phyloP scores from a whole-genome alignment of 495 filamentous ascomycete species.

The Penicillium parvum region DNA sequence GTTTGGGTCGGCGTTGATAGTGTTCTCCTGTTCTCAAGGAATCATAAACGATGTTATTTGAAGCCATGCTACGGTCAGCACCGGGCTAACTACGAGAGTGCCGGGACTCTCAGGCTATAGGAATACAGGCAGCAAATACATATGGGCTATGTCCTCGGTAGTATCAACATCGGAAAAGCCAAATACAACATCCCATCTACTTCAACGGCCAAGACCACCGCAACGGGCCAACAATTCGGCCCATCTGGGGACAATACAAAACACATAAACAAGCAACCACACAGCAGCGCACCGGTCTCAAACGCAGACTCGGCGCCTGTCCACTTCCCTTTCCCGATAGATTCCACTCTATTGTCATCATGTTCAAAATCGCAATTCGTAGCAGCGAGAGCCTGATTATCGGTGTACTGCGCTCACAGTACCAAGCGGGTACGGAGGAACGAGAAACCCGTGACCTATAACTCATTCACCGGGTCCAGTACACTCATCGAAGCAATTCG shows the following conservation, averaged over 20 bases:
- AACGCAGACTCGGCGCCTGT: slow-evolving; percentile 7
- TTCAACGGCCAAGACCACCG: neutral
- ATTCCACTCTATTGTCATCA: slow-evolving; percentile 9
- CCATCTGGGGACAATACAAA: slow-evolving; percentile 5
- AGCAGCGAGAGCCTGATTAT: slow-evolving; percentile 3
- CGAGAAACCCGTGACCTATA: slow-evolving; percentile 13
- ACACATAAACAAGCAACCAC: slow-evolving; percentile 8
- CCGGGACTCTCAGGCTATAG: neutral
- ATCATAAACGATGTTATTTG: neutral
- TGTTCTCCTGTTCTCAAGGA: too few relatives aligned
- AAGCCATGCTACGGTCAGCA: neutral
- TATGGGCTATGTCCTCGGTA: neutral
- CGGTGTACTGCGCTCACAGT: slow-evolving; percentile 4
- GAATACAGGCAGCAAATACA: neutral
- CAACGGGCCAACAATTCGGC: neutral
- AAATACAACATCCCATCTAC: neutral
- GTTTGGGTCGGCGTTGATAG: neutral
- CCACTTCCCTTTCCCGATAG: slow-evolving; percentile 2
- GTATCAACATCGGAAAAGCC: neutral
- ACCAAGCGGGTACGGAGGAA: slow-evolving; percentile 11
- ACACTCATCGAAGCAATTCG: slow-evolving; percentile 21
- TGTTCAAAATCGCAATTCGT: slow-evolving; percentile 6
- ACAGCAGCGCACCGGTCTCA: neutral
- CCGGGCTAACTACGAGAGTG: neutral
- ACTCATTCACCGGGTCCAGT: slow-evolving; percentile 5